Conservation (phyloP, 805 yeast genomes). For the Candida manassasensis region DNA sequence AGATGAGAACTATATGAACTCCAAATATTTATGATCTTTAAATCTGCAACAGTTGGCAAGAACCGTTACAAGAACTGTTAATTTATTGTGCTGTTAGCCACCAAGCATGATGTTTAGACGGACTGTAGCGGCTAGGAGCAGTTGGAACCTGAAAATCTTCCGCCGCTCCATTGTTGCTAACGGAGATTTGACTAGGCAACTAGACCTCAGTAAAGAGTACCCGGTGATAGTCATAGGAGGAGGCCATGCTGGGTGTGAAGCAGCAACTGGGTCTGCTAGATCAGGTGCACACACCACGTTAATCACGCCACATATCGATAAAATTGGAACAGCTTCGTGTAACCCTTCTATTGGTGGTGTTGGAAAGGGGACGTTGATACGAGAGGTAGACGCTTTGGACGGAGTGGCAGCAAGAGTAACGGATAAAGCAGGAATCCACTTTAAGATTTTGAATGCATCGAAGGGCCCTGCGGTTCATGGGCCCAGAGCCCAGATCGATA, state of each 20-base stretch:
- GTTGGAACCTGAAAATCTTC: neutral
- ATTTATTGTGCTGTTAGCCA: no score
- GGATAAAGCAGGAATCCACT: slow-evolving; percentile 90
- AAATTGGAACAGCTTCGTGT: slow-evolving; percentile 93
- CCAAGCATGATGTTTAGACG: neutral
- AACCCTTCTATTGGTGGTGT: slow-evolving; percentile 98
- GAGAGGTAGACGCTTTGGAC: slow-evolving; percentile 94
- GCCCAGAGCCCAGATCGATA: slow-evolving; percentile 93
- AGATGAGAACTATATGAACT: no score
- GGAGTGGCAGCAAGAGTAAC: slow-evolving; percentile 86
- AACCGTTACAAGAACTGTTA: no score
- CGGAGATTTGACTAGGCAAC: slow-evolving; percentile 28
- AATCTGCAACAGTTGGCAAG: no score
- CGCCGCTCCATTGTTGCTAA: slow-evolving; percentile 23
- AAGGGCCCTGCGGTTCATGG: slow-evolving; percentile 98
- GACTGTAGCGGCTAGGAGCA: neutral
- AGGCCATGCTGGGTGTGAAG: slow-evolving; percentile 99
- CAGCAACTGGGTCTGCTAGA: slow-evolving; percentile 90
- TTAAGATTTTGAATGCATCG: slow-evolving; percentile 76
- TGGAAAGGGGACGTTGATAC: slow-evolving; percentile 88
- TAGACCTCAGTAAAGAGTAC: slow-evolving; percentile 26
- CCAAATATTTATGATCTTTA: no score
- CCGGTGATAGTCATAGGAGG: slow-evolving; percentile 93
- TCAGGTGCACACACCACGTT: slow-evolving; percentile 67
- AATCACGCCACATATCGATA: slow-evolving; percentile 68